Percentiles rank a stretch among this genome's conserved stretches.
Conservation (phyloP, 2,329 filamentous ascomycete species). For the Scedosporium boydii region DNA sequence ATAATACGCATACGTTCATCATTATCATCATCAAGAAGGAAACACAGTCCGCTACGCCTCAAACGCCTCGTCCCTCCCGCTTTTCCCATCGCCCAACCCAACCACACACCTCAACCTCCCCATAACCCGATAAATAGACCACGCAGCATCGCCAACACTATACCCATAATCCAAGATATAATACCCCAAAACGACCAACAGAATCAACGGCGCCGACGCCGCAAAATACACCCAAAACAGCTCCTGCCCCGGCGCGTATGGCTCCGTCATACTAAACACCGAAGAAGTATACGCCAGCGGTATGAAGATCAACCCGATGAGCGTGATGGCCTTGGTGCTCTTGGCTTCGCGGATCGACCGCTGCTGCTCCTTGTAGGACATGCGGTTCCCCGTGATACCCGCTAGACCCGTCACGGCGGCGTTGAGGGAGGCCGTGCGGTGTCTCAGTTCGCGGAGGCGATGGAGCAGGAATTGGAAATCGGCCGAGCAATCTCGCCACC, state of each 20-base stretch:
- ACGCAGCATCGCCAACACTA: not conserved
- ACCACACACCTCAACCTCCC: not conserved
- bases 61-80: not conserved
- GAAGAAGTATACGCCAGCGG: not conserved
- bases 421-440: not conserved
- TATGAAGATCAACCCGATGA: conserved; percentile 1
- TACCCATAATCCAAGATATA: not conserved
- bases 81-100: not conserved
- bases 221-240: not conserved
- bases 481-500: not conserved
- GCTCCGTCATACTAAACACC: conserved; percentile 1
- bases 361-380: not conserved
- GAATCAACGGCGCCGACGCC: not conserved
- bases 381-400: not conserved
- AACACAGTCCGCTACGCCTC: not conserved
- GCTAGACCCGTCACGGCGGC: not conserved
- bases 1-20: not conserved
- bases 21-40: not conserved
- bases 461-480: not conserved
- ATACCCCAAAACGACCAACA: not conserved
- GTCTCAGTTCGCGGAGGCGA: not conserved
- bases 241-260: not conserved
- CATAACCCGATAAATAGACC: not conserved
- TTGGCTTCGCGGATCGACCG: not conserved
- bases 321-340: conserved; percentile 1